Percentiles rank a stretch among this genome's conserved stretches.
Conservation (phyloP, 331 rosid species). For the Telfairia occidentalis region DNA sequence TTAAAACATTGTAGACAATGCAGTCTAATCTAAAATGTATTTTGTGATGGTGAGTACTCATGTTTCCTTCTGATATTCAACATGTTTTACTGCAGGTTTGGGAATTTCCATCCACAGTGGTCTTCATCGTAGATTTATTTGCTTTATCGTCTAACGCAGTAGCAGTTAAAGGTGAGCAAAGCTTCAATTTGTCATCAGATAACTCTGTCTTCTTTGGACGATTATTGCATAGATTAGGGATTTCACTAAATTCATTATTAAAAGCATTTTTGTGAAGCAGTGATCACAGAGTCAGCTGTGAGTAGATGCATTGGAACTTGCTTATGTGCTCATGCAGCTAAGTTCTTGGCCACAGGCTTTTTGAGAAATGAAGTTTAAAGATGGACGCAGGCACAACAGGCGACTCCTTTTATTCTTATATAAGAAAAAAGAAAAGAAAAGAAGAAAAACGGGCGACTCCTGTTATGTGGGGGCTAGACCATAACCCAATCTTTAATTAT, state of each 20-base stretch:
- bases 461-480: background rate
- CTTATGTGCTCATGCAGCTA: constrained; percentile 53
- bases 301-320: constrained; percentile 57
- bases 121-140: constrained; percentile 62
- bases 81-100: constrained; percentile 47
- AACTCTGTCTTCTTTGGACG: background rate
- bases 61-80: constrained; percentile 14
- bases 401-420: background rate
- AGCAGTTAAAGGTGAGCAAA: constrained; percentile 60
- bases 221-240: background rate
- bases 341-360: constrained; percentile 33
- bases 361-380: constrained; percentile 19
- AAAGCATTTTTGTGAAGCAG: constrained; percentile 29
- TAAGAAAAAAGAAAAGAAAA: no score
- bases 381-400: background rate
- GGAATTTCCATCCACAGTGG: constrained; percentile 76
- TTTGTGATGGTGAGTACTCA: background rate
- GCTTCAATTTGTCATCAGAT: background rate
- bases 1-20: no score
- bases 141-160: constrained; percentile 70
- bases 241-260: background rate
- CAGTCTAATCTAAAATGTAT: background rate
- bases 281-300: constrained; percentile 54
- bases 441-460: background rate
- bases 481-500: background rate